Evolutionary conservation across 2,329 filamentous ascomycete genomes (phyloP), one percentile per base, ranked within the genome.

Genomic region (Lasiodiplodia sp.): DNA sequence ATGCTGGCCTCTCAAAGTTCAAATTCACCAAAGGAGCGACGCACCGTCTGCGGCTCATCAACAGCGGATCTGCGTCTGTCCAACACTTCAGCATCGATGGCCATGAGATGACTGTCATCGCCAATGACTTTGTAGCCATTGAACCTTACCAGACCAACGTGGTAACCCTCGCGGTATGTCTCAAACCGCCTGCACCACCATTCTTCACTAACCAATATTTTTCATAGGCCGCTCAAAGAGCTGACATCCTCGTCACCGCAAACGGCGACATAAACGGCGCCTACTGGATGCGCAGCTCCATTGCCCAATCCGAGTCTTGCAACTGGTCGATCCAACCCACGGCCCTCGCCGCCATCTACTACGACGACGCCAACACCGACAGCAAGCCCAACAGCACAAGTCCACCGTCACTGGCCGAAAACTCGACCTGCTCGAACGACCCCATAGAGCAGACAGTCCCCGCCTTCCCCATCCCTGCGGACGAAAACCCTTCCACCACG

Each of bases 301-400:
- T 58, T 10, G 72, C 73, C 18, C 72, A 77, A 18, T 38, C 37
- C 18, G 18, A 12, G 2, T 16, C 56, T 2, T 60, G 56, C 56
- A 47, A 12, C 56, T 60, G 8, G 11, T 44, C 56, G 12, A 70
- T 69, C 53, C 73, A 75, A 69, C 72, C 49, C 25, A 67, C 72
- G 62, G 66, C 73, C 69, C 2, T 88, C 0, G 91, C 90, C 0
- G 87, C 85, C 12, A 83, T 93, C 63, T 91, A 90, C 79, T 93
- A 92, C 76, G 83, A 90, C 53, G 74, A 82, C 14, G 86, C 88
- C 10, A 82, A 91, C 73, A 81, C 80, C 1, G 79, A 76, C 58
- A 76, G 79, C 25, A 67, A 80, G 2, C 90, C 90, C 0, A 56
- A 55, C 51, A 66, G 51, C 34, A 55, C 51, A 3, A 28, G 11